A percentile compares a stretch with the other conserved stretches of the same genome.
Conservation (phyloP, 371 early-diverging fungal genomes). For the Syncephalastrum racemosum region DNA sequence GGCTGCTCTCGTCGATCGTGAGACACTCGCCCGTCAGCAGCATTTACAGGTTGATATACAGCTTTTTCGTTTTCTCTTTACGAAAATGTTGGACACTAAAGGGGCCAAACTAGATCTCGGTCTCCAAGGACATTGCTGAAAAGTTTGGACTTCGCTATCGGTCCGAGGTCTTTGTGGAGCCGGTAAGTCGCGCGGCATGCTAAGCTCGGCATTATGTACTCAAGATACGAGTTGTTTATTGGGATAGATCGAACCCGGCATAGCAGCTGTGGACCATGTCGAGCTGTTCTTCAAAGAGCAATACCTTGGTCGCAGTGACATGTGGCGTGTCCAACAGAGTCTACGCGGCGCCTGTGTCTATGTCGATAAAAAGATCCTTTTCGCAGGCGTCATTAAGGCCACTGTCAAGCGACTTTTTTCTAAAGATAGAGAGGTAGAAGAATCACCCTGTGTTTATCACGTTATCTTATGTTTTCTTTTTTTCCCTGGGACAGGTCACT, state of each 20-base stretch:
- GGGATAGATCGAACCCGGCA: constrained; percentile 62
- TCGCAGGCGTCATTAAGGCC: constrained; percentile 76
- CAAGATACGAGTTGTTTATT: constrained; percentile 16
- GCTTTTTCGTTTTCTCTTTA: neutral
- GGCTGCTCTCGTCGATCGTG: constrained; percentile 50
- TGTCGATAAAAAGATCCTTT: constrained; percentile 74
- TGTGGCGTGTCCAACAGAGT: constrained; percentile 87
- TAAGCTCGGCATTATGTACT: constrained; percentile 1
- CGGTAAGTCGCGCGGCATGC: constrained; percentile 41
- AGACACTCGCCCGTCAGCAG: constrained; percentile 50
- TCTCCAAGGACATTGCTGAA: constrained; percentile 45
- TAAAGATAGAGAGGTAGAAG: constrained; percentile 54
- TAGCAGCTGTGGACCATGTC: constrained; percentile 75
- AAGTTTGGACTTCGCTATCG: constrained; percentile 50
- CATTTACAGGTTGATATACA: constrained; percentile 54
- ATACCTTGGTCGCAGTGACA: constrained; percentile 90
- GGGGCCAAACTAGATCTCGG: constrained; percentile 31
- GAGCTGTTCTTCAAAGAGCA: constrained; percentile 91
- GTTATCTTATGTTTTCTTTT: neutral
- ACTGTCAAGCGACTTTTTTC: constrained; percentile 82
- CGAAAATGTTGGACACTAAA: neutral
- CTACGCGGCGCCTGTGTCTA: constrained; percentile 76
- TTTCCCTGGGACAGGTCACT: constrained; percentile 16
- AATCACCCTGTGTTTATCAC: neutral
- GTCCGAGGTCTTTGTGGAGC: constrained; percentile 64